Conservation (phyloP, 257 asterid species). For the Nicotiana tomentosiformis region DNA sequence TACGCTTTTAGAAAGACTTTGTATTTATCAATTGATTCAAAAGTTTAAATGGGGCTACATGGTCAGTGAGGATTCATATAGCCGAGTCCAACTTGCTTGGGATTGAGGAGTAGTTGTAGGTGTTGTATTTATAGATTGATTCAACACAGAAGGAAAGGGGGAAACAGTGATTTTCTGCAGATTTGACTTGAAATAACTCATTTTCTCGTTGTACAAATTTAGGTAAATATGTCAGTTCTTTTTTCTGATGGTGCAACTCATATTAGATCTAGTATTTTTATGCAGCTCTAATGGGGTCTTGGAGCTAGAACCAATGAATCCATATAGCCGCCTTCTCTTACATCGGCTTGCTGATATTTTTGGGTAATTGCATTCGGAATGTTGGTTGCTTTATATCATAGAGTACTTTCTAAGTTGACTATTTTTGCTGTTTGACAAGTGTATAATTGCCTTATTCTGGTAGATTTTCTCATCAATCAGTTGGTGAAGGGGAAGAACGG, state of each 20-base stretch:
- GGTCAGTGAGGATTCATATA: no score
- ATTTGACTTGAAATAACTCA: background rate
- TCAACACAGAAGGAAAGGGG: background rate
- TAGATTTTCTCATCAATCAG: slow-evolving; percentile 88
- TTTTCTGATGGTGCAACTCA: background rate
- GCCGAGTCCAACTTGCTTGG: no score
- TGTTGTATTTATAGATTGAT: background rate
- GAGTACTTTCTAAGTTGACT: background rate
- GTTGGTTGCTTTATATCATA: background rate
- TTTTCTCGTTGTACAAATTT: background rate
- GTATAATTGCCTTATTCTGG: slow-evolving; percentile 19
- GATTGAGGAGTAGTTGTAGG: no score
- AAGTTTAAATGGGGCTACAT: no score
- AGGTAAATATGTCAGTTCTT: background rate
- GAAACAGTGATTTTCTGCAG: background rate
- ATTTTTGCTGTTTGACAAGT: background rate
- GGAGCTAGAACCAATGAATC: slow-evolving; percentile 79
- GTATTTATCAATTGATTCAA: background rate
- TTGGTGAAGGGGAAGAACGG: slow-evolving; percentile 86
- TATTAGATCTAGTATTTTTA: slow-evolving; percentile 11
- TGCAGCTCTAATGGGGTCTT: slow-evolving; percentile 64
- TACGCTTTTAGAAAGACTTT: background rate
- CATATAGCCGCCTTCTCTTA: slow-evolving; percentile 71
- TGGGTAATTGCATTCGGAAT: slow-evolving; percentile 39
- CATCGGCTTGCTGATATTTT: slow-evolving; percentile 95